A percentile compares a stretch with the other conserved stretches of the same genome.
Evolutionary conservation across 2,329 filamentous ascomycete species (phyloP).

Genomic region (Helicocarpus griseus): DNA sequence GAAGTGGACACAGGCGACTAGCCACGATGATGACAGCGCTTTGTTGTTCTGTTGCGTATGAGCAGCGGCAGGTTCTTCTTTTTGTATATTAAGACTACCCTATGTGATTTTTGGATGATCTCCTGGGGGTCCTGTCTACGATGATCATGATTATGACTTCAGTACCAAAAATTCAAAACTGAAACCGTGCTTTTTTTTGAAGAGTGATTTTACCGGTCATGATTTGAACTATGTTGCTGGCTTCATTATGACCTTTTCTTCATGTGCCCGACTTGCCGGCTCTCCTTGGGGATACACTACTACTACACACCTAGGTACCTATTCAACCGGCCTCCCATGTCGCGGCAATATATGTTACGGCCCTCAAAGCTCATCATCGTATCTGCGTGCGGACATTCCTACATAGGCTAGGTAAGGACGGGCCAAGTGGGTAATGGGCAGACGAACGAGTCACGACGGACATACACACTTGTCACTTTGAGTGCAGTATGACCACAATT

Average conservation of each 20-base stretch:
- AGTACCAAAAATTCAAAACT: background rate
- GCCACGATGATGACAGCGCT: constrained; percentile 5
- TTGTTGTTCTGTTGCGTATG: no score
- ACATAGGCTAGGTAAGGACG: background rate
- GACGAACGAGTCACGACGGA: background rate
- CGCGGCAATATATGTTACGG: background rate
- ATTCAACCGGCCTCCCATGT: background rate
- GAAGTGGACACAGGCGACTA: constrained; percentile 41
- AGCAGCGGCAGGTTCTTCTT: background rate
- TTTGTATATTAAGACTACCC: constrained; percentile 1
- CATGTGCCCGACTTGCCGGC: background rate
- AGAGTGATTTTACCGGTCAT: no score
- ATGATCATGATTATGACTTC: background rate
- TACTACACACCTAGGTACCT: no score
- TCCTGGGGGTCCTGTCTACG: no score
- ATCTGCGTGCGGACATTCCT: background rate
- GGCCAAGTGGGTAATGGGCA: background rate
- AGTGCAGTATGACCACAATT: background rate
- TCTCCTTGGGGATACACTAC: no score
- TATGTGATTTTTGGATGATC: background rate
- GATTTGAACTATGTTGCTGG: no score
- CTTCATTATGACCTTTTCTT: no score
- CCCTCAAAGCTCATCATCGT: background rate
- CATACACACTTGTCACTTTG: background rate
- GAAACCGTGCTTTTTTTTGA: background rate